A percentile compares a stretch with the other conserved stretches of the same genome.
Evolutionary conservation across 495 filamentous ascomycete species (phyloP).

Genomic region (Entonaema liquescens): DNA sequence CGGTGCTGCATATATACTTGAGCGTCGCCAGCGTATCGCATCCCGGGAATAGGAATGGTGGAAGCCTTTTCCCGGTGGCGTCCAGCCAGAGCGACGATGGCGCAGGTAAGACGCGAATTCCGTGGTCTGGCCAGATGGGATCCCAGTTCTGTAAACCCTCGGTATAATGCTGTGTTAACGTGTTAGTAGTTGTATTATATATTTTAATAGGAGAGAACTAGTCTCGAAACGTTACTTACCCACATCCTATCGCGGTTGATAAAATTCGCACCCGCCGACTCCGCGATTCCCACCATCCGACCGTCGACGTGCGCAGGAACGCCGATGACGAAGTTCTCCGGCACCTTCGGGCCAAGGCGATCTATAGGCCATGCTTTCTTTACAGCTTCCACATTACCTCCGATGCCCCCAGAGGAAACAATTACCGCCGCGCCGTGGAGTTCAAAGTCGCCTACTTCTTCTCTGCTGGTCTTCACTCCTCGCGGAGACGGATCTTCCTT

Average conservation of each 20-base stretch:
- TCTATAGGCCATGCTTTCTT: constrained; percentile 58
- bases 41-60: constrained; percentile 58
- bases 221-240: not conserved
- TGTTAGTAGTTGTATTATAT: not conserved
- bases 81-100: constrained; percentile 64
- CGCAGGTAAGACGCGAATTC: constrained; percentile 60
- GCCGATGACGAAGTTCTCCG: constrained; percentile 59
- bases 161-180: constrained; percentile 54
- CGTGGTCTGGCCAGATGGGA: constrained; percentile 61
- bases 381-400: constrained; percentile 61
- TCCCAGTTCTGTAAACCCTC: constrained; percentile 63
- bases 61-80: constrained; percentile 59
- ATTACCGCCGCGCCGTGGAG: constrained; percentile 54
- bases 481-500: constrained; percentile 51
- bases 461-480: constrained; percentile 55
- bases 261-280: constrained; percentile 54
- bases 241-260: constrained; percentile 64
- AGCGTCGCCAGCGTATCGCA: constrained; percentile 61
- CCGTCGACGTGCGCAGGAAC: constrained; percentile 63
- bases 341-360: constrained; percentile 55
- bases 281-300: constrained; percentile 60
- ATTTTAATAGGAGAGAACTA: no score
- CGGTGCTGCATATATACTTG: constrained; percentile 61
- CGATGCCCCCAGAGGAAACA: constrained; percentile 59
- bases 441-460: constrained; percentile 54